Percentiles rank a stretch among this genome's conserved stretches.
Evolutionary conservation across 768 basidiomycete species (phyloP).

Genomic region (Pleurotus eryngii): DNA sequence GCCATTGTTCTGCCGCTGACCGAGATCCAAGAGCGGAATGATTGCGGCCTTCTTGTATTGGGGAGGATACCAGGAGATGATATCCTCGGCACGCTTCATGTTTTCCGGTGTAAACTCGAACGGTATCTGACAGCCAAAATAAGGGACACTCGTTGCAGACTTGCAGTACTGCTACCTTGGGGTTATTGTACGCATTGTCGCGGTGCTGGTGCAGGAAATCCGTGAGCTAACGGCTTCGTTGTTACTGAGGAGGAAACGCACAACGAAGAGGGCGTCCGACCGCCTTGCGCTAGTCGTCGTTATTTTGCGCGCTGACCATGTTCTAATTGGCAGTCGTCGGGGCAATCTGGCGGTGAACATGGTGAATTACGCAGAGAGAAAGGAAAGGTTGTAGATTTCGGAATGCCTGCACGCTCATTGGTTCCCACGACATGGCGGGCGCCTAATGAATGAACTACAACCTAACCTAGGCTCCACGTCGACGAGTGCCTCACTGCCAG

Average conservation of each 20-base stretch:
- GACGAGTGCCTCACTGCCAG: too few relatives aligned
- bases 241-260: conserved; percentile 36
- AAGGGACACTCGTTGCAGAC: conserved; percentile 2
- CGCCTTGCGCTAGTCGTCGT: conserved; percentile 42
- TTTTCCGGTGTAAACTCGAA: conserved; percentile 86
- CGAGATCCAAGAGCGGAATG: conserved; percentile 94
- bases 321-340: conserved; percentile 23
- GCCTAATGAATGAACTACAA: not conserved
- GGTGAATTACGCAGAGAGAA: not conserved
- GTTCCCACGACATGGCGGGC: not conserved
- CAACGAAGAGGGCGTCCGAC: conserved; percentile 88
- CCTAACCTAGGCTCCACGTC: too few relatives aligned
- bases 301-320: conserved; percentile 27
- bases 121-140: conserved; percentile 58
- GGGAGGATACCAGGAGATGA: conserved; percentile 90
- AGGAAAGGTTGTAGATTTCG: not conserved
- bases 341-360: conserved; percentile 35
- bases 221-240: conserved; percentile 6
- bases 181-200: conserved; percentile 92
- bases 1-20: conserved; percentile 95
- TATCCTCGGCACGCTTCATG: conserved; percentile 79
- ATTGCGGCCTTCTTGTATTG: conserved; percentile 99
- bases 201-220: conserved; percentile 64
- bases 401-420: conserved; percentile 1
- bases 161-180: conserved; percentile 49